These are phyloP conservation scores for Coniosporium uncinatum DNA, from an alignment of 2,329 filamentous ascomycete species.

Conservation along the genomic window DNA sequence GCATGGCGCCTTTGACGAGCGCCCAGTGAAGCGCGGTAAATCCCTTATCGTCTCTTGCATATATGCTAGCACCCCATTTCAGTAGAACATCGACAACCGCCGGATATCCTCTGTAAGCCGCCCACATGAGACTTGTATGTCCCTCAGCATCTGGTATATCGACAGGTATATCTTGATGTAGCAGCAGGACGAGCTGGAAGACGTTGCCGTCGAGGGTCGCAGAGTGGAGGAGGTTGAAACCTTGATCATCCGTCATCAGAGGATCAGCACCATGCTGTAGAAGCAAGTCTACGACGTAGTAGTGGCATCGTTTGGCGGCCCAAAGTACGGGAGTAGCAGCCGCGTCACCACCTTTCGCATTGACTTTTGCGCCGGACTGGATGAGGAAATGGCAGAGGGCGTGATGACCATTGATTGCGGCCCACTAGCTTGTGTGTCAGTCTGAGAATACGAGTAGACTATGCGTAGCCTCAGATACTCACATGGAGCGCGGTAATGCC, in stretches of 20 bases:
- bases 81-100: conserved; percentile 89
- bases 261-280: conserved; percentile 91
- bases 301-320: conserved; percentile 95
- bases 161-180: conserved; percentile 94
- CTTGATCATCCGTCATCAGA: conserved; percentile 86
- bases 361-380: conserved; percentile 81
- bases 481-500: conserved; percentile 96
- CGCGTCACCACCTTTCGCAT: conserved; percentile 93
- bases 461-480: too few species aligned
- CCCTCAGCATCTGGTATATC: conserved; percentile 86
- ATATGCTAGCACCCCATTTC: conserved; percentile 92
- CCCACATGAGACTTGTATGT: conserved; percentile 97
- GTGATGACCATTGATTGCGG: conserved; percentile 98
- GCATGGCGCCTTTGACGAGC: conserved; percentile 84
- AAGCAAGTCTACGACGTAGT: conserved; percentile 92
- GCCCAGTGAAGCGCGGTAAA: conserved; percentile 97
- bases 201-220: conserved; percentile 97
- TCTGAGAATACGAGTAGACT: neutral
- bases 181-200: conserved; percentile 78
- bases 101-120: conserved; percentile 94
- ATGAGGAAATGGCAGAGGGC: conserved; percentile 96
- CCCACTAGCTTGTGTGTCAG: conserved; percentile 81
- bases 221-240: conserved; percentile 96
- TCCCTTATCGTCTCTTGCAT: conserved; percentile 84
- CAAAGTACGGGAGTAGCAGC: conserved; percentile 92